These are phyloP conservation scores for Rubroshorea leprosula DNA, from an alignment of 345 rosid species.

Conservation along the genomic window DNA sequence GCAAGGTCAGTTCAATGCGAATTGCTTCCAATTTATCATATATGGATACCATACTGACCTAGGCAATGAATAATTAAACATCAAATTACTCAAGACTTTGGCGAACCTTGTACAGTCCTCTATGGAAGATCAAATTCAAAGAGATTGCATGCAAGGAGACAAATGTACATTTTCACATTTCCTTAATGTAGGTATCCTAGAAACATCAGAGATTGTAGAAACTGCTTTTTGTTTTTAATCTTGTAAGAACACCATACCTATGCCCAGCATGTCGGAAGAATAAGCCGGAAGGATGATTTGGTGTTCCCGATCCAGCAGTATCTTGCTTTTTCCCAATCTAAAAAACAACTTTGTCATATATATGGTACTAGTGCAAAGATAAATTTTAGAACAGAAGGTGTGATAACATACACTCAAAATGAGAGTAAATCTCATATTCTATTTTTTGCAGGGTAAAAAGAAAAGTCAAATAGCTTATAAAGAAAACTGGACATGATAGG, in stretches of 20 bases:
- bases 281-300: conserved; percentile 48
- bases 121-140: no score
- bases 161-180: background rate
- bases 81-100: no score
- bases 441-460: no score
- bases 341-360: conserved; percentile 7
- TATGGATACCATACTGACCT: background rate
- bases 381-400: background rate
- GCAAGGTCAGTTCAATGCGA: no score
- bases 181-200: background rate
- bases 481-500: no score
- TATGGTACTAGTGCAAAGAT: background rate
- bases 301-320: conserved; percentile 25
- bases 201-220: background rate
- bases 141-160: background rate
- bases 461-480: no score
- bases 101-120: no score
- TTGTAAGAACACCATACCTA: conserved; percentile 26
- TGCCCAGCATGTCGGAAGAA: conserved; percentile 71
- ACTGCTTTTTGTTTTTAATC: conserved; percentile 5
- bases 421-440: background rate
- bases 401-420: background rate
- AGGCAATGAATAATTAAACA: no score
- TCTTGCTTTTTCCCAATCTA: conserved; percentile 50
- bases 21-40: background rate